Percentiles rank a stretch among this genome's conserved stretches.
Evolutionary conservation across 495 filamentous ascomycete genomes (phyloP).

Genomic region (Neurospora tetraspora): DNA sequence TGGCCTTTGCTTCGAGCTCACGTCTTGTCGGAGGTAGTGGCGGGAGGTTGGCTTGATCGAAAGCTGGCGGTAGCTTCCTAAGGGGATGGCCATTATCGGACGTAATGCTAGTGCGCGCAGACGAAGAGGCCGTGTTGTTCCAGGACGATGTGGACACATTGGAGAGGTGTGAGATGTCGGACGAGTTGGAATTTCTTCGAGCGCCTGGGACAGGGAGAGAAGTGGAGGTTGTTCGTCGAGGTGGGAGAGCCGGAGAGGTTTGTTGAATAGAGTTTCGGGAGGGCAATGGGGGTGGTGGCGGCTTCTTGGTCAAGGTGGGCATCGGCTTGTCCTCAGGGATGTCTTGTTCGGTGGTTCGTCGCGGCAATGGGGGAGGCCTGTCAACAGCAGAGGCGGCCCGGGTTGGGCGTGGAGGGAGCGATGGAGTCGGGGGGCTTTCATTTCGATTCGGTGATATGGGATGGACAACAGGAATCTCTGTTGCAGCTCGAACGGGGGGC

Average conservation of each 20-base stretch:
- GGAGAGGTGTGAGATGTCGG: slow-evolving; percentile 35
- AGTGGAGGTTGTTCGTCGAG: slow-evolving; percentile 27
- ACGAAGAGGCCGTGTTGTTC: slow-evolving; percentile 19
- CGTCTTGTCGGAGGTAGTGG: slow-evolving; percentile 36
- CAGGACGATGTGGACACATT: slow-evolving; percentile 33
- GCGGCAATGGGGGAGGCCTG: slow-evolving; percentile 27
- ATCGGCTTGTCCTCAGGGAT: slow-evolving; percentile 8
- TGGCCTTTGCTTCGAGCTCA: slow-evolving; percentile 36
- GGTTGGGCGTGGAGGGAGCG: slow-evolving; percentile 27
- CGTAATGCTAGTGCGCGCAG: slow-evolving; percentile 15
- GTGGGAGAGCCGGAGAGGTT: slow-evolving; percentile 30
- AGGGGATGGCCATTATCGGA: slow-evolving; percentile 16
- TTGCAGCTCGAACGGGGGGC: slow-evolving; percentile 24
- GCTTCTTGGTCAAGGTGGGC: slow-evolving; percentile 16
- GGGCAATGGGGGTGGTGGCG: slow-evolving; percentile 30
- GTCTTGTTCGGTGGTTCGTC: slow-evolving; percentile 24
- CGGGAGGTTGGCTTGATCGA: slow-evolving; percentile 41
- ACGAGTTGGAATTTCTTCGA: slow-evolving; percentile 37
- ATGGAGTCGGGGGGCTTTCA: slow-evolving; percentile 18
- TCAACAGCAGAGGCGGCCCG: slow-evolving; percentile 14
- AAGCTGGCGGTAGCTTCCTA: slow-evolving; percentile 37
- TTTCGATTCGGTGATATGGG: slow-evolving; percentile 12
- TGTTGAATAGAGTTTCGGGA: slow-evolving; percentile 21
- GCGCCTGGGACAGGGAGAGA: slow-evolving; percentile 5
- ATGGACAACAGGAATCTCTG: background rate